phyloP scores from a whole-genome alignment of 176 grass and related monocot genomes.

The Carex cristatella region DNA sequence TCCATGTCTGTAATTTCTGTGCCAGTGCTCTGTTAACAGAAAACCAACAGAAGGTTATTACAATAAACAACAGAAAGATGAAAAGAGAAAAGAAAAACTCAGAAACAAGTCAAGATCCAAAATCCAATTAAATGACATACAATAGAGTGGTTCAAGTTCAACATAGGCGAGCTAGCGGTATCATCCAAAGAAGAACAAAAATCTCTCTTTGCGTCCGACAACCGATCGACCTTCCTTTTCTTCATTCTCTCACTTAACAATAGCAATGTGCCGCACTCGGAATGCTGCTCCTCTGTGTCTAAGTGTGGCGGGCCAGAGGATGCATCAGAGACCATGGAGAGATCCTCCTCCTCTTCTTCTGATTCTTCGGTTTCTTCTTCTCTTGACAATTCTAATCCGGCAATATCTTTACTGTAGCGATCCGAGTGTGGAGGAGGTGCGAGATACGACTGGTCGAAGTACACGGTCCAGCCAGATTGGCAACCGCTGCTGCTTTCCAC shows the following conservation, averaged over 20 bases:
- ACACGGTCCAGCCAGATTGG: slow-evolving; percentile 82
- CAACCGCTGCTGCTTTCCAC: slow-evolving; percentile 73
- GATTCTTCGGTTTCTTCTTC: background rate
- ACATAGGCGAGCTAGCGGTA: slow-evolving; percentile 14
- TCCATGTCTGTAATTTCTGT: background rate
- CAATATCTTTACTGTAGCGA: background rate
- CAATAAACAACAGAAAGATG: background rate
- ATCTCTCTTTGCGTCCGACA: background rate
- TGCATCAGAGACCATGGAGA: slow-evolving; percentile 89
- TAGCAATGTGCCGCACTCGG: background rate
- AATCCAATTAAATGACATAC: background rate
- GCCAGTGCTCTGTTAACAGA: background rate
- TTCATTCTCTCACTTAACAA: background rate
- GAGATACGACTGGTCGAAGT: slow-evolving; percentile 53
- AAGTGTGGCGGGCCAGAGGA: slow-evolving; percentile 58
- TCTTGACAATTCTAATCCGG: background rate
- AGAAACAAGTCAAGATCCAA: background rate
- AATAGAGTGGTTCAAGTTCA: background rate
- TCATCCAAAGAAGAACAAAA: slow-evolving; percentile 1
- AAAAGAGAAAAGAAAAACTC: background rate
- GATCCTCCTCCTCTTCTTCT: slow-evolving; percentile 43
- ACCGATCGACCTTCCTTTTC: background rate
- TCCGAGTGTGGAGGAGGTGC: background rate
- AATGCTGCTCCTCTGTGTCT: slow-evolving; percentile 13
- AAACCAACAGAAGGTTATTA: background rate